phyloP scores from a whole-genome alignment of 2,329 filamentous ascomycete species.

The Pseudogymnoascus sp. region DNA sequence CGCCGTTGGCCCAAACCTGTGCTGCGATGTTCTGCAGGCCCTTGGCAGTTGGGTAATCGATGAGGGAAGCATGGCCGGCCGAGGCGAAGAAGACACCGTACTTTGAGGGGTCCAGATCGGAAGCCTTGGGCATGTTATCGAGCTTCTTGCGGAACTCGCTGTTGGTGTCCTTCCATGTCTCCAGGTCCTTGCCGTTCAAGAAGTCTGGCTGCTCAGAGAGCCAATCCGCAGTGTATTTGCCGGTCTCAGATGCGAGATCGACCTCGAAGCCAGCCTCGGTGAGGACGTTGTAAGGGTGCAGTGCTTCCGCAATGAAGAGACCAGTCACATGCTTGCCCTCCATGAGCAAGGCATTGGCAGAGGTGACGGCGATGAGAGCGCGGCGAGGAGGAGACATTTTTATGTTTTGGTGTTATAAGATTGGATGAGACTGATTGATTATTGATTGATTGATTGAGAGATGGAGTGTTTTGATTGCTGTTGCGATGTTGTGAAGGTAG shows the following conservation, averaged over 20 bases:
- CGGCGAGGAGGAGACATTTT: constrained; percentile 31
- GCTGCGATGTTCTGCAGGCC: constrained; percentile 36
- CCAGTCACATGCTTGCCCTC: constrained; percentile 35
- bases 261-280: constrained; percentile 39
- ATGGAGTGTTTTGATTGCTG: neutral
- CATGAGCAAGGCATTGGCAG: constrained; percentile 35
- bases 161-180: constrained; percentile 33
- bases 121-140: constrained; percentile 35
- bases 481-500: neutral
- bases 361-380: constrained; percentile 38
- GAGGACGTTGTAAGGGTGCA: constrained; percentile 42
- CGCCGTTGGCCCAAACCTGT: constrained; percentile 34
- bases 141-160: constrained; percentile 40
- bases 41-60: constrained; percentile 39
- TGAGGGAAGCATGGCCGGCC: constrained; percentile 39
- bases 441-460: neutral
- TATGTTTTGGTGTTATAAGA: constrained; percentile 24
- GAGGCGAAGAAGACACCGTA: constrained; percentile 37
- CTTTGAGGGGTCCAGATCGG: constrained; percentile 27
- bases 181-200: constrained; percentile 34
- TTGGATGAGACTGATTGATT: neutral
- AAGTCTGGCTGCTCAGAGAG: constrained; percentile 37
- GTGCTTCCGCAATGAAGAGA: constrained; percentile 41
- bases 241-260: constrained; percentile 40
- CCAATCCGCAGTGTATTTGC: constrained; percentile 38